These are phyloP conservation scores for Penicillium simplicissimum DNA, from an alignment of 495 filamentous ascomycete genomes.

Conservation along the genomic window DNA sequence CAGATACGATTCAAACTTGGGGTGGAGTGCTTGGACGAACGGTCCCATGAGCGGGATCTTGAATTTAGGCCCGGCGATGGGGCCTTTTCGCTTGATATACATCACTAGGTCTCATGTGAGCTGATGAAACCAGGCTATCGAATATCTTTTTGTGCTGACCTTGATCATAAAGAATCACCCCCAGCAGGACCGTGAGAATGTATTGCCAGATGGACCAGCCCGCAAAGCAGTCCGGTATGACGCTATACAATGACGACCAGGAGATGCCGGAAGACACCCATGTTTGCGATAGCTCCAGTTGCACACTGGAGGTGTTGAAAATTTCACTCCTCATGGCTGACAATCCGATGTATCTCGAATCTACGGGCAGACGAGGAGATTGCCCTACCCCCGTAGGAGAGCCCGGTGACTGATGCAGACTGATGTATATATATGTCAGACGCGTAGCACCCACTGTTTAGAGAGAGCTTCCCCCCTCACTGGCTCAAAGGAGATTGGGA, in stretches of 20 bases:
- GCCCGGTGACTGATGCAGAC: too few species aligned
- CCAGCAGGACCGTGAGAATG: slow-evolving; percentile 24
- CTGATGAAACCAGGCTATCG: neutral
- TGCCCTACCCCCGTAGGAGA: too few species aligned
- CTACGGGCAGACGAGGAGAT: too few species aligned
- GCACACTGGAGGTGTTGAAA: neutral
- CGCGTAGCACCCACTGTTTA: too few species aligned
- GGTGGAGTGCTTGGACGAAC: slow-evolving; percentile 82
- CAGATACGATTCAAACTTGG: slow-evolving; percentile 79
- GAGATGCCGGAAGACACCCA: slow-evolving; percentile 5
- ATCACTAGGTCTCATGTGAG: slow-evolving; percentile 54
- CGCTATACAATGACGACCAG: neutral
- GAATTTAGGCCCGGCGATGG: slow-evolving; percentile 73
- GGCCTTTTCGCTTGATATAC: slow-evolving; percentile 79
- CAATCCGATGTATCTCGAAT: neutral
- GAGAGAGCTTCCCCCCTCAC: too few species aligned
- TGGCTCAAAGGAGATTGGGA: too few species aligned
- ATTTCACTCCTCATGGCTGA: neutral
- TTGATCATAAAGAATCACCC: slow-evolving; percentile 37
- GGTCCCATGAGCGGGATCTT: slow-evolving; percentile 92
- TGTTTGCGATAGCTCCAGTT: neutral
- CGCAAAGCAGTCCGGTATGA: neutral
- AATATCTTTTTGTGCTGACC: slow-evolving; percentile 11
- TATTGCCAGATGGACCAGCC: slow-evolving; percentile 34
- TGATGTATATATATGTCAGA: too few species aligned